phyloP scores from a whole-genome alignment of 1,284 basidiomycete species.

The Pyrrhoderma noxium region DNA sequence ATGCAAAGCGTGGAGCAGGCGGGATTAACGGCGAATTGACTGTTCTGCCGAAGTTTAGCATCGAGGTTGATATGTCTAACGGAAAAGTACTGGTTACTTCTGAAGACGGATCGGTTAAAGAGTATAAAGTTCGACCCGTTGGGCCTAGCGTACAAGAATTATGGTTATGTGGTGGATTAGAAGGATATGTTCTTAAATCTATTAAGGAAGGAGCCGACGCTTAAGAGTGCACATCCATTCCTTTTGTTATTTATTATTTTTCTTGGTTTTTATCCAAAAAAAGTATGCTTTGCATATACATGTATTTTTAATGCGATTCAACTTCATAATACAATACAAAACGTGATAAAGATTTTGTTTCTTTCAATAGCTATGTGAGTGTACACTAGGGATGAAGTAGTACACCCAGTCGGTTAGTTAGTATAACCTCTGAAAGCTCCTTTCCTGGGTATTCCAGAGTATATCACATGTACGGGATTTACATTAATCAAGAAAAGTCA shows the following conservation, averaged over 20 bases:
- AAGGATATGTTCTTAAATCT: conserved; percentile 72
- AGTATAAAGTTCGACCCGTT: conserved; percentile 67
- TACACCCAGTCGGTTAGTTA: too few species aligned
- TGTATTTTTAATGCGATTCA: conserved; percentile 1
- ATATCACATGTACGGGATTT: too few species aligned
- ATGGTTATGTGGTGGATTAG: conserved; percentile 75
- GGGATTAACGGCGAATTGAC: conserved; percentile 77
- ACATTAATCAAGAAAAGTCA: too few species aligned
- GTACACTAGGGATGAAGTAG: too few species aligned
- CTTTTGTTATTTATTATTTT: neutral
- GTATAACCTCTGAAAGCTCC: too few species aligned
- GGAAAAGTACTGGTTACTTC: conserved; percentile 55
- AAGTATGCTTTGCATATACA: conserved; percentile 8
- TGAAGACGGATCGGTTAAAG: conserved; percentile 39
- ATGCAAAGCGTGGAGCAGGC: conserved; percentile 69
- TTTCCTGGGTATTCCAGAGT: too few species aligned
- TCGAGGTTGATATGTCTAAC: conserved; percentile 64
- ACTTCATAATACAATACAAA: neutral
- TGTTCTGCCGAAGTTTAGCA: conserved; percentile 59
- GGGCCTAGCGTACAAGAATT: conserved; percentile 91
- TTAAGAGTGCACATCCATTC: neutral
- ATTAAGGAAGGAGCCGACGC: conserved; percentile 35
- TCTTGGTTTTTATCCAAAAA: neutral
- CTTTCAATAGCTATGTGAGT: too few species aligned
- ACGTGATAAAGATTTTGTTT: neutral